Percentiles rank a stretch among this genome's conserved stretches.
phyloP scores from a whole-genome alignment of 495 filamentous ascomycete species.

The Penicillium manginii region DNA sequence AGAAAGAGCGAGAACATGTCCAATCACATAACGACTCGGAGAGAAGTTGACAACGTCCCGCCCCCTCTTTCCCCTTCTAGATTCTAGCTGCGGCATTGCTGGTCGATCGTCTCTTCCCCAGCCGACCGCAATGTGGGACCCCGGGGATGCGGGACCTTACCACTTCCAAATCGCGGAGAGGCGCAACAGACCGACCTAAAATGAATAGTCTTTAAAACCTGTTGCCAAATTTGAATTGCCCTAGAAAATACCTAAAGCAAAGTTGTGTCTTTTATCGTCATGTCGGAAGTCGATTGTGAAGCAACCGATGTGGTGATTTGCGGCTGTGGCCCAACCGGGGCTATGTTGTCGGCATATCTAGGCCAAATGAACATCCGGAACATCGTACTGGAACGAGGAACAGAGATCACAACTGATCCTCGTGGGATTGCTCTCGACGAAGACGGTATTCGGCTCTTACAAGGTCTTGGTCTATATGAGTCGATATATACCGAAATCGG shows the following conservation, averaged over 20 bases:
- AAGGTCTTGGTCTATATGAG: slow-evolving; percentile 47
- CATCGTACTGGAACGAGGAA: slow-evolving; percentile 47
- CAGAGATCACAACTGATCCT: slow-evolving; percentile 51
- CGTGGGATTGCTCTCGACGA: slow-evolving; percentile 53
- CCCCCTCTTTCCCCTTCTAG: not conserved
- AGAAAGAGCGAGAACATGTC: too few species aligned
- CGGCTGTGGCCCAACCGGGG: slow-evolving; percentile 41
- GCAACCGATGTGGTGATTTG: slow-evolving; percentile 42
- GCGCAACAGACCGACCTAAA: not conserved
- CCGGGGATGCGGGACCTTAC: not conserved
- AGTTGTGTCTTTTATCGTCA: not conserved
- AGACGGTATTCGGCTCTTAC: slow-evolving; percentile 51
- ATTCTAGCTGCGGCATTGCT: not conserved
- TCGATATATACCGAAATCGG: slow-evolving; percentile 38
- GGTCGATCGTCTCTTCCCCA: not conserved
- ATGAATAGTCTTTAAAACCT: not conserved
- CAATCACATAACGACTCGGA: not conserved
- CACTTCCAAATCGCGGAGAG: not conserved
- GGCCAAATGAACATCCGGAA: slow-evolving; percentile 29
- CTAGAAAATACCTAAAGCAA: not conserved
- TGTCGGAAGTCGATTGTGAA: slow-evolving; percentile 20
- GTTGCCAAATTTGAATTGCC: not conserved
- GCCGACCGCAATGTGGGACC: not conserved
- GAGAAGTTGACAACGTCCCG: not conserved
- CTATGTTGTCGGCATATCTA: slow-evolving; percentile 40